A percentile compares a stretch with the other conserved stretches of the same genome.
These are phyloP conservation scores for Vicia faba DNA, from an alignment of 306 rosid species.

Conservation along the genomic window DNA sequence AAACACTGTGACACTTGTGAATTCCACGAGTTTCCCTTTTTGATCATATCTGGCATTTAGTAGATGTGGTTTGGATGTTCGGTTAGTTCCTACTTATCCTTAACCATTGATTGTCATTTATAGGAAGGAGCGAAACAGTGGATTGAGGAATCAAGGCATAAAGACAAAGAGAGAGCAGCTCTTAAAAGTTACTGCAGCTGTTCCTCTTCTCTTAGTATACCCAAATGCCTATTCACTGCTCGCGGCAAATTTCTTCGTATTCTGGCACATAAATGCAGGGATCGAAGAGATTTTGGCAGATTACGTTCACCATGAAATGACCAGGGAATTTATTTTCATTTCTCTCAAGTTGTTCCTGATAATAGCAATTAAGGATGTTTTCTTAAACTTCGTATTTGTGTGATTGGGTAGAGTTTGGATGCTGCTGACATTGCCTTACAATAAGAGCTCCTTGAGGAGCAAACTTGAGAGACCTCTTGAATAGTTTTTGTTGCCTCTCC, in stretches of 20 bases:
- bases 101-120: constrained; percentile 22
- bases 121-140: constrained; percentile 42
- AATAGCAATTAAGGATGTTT: constrained; percentile 47
- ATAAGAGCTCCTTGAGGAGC: constrained; percentile 39
- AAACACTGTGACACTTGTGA: constrained; percentile 1
- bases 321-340: constrained; percentile 39
- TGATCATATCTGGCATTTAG: constrained; percentile 16
- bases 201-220: constrained; percentile 37
- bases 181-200: constrained; percentile 41
- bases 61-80: constrained; percentile 16
- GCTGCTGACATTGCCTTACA: constrained; percentile 20
- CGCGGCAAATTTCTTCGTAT: constrained; percentile 36
- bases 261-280: constrained; percentile 46
- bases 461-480: constrained; percentile 32
- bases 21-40: neutral
- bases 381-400: constrained; percentile 41
- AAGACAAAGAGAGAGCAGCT: constrained; percentile 45
- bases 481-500: constrained; percentile 28
- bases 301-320: constrained; percentile 50
- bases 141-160: constrained; percentile 30
- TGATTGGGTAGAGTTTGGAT: constrained; percentile 28
- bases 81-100: constrained; percentile 20
- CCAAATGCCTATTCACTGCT: constrained; percentile 44
- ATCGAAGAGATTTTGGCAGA: constrained; percentile 46
- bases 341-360: constrained; percentile 44